Percentiles rank a stretch among this genome's conserved stretches.
Evolutionary conservation across 805 yeast species (phyloP).

Genomic region (Candida montana): DNA sequence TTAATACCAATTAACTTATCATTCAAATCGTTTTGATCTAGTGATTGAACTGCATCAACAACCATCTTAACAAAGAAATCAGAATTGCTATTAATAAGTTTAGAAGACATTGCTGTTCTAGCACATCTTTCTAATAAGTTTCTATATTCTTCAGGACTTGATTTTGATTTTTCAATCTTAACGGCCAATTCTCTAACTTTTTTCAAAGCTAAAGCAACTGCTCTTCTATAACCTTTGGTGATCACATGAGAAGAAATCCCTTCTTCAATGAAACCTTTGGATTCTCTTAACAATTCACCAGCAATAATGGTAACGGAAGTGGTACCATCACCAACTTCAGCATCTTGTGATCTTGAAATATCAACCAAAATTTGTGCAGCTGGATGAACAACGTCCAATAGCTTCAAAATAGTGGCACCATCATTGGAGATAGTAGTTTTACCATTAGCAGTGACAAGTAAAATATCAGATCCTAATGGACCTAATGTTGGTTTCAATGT

Average conservation of each 20-base stretch:
- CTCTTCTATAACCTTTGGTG: conserved; percentile 80
- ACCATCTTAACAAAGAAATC: conserved; percentile 92
- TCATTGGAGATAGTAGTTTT: conserved; percentile 95
- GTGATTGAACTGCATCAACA: conserved; percentile 86
- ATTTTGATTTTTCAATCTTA: conserved; percentile 50
- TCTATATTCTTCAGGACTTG: conserved; percentile 49
- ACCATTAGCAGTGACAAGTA: conserved; percentile 78
- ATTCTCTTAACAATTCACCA: conserved; percentile 89
- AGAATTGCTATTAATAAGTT: conserved; percentile 81
- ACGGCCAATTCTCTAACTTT: conserved; percentile 73
- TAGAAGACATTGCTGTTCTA: conserved; percentile 94
- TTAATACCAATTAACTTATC: conserved; percentile 91
- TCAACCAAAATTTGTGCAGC: conserved; percentile 96
- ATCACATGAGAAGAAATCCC: conserved; percentile 90
- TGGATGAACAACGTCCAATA: conserved; percentile 94
- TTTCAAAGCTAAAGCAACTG: conserved; percentile 69
- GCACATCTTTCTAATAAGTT: conserved; percentile 87
- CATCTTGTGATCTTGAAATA: conserved; percentile 93
- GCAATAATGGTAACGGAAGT: conserved; percentile 93
- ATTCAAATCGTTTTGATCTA: conserved; percentile 82
- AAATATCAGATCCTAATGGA: conserved; percentile 93
- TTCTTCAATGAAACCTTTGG: conserved; percentile 88
- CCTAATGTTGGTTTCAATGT: conserved; percentile 93
- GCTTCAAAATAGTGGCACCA: conserved; percentile 92
- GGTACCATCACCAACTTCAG: conserved; percentile 98